Conservation (phyloP, 108 stramenopile genomes). For the Pelagomonas calceolata region DNA sequence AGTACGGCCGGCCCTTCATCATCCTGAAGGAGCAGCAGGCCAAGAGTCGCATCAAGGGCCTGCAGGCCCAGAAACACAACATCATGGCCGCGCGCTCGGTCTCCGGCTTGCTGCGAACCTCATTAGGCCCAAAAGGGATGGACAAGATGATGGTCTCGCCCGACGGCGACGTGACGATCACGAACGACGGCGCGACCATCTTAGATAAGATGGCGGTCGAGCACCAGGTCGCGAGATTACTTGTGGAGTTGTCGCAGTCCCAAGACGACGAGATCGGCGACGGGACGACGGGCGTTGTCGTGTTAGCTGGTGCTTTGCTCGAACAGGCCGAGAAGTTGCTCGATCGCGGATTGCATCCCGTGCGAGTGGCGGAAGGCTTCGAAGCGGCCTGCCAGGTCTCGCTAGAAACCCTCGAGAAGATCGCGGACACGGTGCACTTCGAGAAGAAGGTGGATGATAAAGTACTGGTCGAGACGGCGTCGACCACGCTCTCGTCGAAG, state of each 20-base stretch:
- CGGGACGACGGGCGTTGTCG: slow-evolving; percentile 97
- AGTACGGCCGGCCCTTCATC: slow-evolving; percentile 99
- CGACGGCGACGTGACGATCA: slow-evolving; percentile 97
- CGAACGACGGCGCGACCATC: slow-evolving; percentile 99
- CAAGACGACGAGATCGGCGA: slow-evolving; percentile 99
- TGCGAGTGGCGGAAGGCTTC: slow-evolving; percentile 91
- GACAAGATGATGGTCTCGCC: slow-evolving; percentile 96
- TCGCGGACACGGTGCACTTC: slow-evolving; percentile 79
- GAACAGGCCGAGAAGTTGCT: slow-evolving; percentile 92
- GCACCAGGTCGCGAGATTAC: slow-evolving; percentile 86
- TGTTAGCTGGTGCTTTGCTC: slow-evolving; percentile 90
- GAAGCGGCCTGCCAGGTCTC: slow-evolving; percentile 87
- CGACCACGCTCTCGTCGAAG: slow-evolving; percentile 89
- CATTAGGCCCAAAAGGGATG: slow-evolving; percentile 96
- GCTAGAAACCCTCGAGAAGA: slow-evolving; percentile 62
- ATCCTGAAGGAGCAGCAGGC: slow-evolving; percentile 97
- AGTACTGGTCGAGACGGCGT: slow-evolving; percentile 79
- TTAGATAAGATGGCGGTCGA: slow-evolving; percentile 84
- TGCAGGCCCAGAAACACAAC: slow-evolving; percentile 88
- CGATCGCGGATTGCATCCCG: slow-evolving; percentile 86
- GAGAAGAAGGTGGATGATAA: slow-evolving; percentile 62
- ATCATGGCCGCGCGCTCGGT: slow-evolving; percentile 93
- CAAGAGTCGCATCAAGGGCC: slow-evolving; percentile 83
- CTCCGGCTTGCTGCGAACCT: slow-evolving; percentile 80
- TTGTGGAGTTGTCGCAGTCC: slow-evolving; percentile 86